Base-by-base conservation (phyloP, 805 yeast genomes). In the Suhomyces xylopsoci region DNA sequence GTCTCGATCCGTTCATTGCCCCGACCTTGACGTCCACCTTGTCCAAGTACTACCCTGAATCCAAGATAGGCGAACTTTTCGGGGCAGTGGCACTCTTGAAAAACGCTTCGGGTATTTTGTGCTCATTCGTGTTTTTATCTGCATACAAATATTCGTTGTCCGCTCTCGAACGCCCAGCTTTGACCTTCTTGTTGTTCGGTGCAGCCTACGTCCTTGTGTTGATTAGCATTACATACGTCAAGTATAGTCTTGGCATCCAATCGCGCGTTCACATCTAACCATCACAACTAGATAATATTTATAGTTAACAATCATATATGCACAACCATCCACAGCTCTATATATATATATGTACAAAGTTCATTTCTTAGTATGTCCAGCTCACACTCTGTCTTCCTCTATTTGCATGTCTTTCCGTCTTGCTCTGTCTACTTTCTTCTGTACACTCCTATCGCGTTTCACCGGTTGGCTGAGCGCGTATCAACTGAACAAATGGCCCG, bases 1-100 rank as follows among this genome's bases (percentile, higher is more conserved):
- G 85, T 0, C 61, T 84, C 41, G 81, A 84, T 1, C 70, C 84
- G 0, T 51, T 83, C 3, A 71, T 77, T 1, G 70, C 81, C 0
- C 93, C 94, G 0, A 75, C 85, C 0, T 56, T 85, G 9, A 85
- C 82, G 60, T 76, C 87, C 0, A 58, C 87, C 1, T 67, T 86
- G 9, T 75, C 84, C 50, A 88, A 88, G 63, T 83, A 84, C 64
- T 80, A 77, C 55, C 81, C 82, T 1, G 82, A 81, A 41, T 74
- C 78, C 12, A 78, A 78, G 55, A 76, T 82, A 4, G 96, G 96
- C 15, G 90, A 86, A 64, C 73, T 85, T 15, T 87, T 86, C 68
- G 91, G 93, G 8, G 90, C 86, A 0, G 65, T 87, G 44, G 81
- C 90, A 0, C 64, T 87, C 48, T 62, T 85, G 15, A 81, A 83